A percentile compares a stretch with the other conserved stretches of the same genome.
Evolutionary conservation across 768 basidiomycete species (phyloP).

Genomic region (Amanita thiersii): DNA sequence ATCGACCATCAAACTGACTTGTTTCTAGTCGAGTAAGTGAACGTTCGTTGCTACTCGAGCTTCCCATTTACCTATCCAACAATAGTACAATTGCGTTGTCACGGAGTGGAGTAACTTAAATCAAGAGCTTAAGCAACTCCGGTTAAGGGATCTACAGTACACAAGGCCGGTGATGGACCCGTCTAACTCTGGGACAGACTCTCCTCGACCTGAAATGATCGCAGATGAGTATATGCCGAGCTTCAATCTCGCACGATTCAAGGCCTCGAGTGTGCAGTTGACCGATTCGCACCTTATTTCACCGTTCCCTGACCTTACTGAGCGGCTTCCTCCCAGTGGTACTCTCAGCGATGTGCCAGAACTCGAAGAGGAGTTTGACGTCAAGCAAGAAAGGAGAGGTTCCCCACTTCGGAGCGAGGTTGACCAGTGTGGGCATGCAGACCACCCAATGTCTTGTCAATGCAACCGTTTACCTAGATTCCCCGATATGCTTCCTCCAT

Average conservation of each 20-base stretch:
- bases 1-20: slow-evolving; percentile 3
- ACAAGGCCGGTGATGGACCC: not conserved
- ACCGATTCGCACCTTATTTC: slow-evolving; percentile 29
- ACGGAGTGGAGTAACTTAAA: slow-evolving; percentile 21
- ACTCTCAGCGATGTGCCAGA: slow-evolving; percentile 27
- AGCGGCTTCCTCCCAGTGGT: slow-evolving; percentile 21
- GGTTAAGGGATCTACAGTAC: slow-evolving; percentile 6
- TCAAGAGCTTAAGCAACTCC: slow-evolving; percentile 18
- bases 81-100: slow-evolving; percentile 26
- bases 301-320: slow-evolving; percentile 34
- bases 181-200: not conserved
- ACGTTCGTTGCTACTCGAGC: not conserved
- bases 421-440: slow-evolving; percentile 16
- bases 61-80: slow-evolving; percentile 2
- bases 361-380: slow-evolving; percentile 21
- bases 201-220: not conserved
- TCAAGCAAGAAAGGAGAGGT: slow-evolving; percentile 7
- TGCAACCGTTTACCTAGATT: slow-evolving; percentile 8
- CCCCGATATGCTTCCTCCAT: slow-evolving; percentile 11
- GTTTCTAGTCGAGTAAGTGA: slow-evolving; percentile 23
- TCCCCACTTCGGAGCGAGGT: slow-evolving; percentile 7
- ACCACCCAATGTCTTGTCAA: slow-evolving; percentile 15
- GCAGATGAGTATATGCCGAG: not conserved
- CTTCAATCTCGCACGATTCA: slow-evolving; percentile 24
- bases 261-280: slow-evolving; percentile 24